Evolutionary conservation across 1,139 yeast species (phyloP).

Genomic region (Taphrina sp.): DNA sequence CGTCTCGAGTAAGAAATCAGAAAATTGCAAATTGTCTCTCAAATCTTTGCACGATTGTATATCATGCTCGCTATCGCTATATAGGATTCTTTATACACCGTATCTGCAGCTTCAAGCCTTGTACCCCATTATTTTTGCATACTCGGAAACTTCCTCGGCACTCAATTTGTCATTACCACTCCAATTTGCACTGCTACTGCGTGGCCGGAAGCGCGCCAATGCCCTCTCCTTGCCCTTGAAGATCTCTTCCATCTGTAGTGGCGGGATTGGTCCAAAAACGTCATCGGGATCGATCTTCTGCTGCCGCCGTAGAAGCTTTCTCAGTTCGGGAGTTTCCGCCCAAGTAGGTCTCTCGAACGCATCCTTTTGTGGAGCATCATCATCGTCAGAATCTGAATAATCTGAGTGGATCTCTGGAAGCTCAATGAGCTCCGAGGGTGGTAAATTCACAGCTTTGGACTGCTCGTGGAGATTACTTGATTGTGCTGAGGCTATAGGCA

Average conservation of each 20-base stretch:
- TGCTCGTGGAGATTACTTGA: not conserved
- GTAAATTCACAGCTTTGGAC: constrained; percentile 18
- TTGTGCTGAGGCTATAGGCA: constrained; percentile 22
- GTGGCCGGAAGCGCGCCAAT: constrained; percentile 52
- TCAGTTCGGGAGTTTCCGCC: constrained; percentile 69
- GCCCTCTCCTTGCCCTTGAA: constrained; percentile 50
- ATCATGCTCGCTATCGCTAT: no score
- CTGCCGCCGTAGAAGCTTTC: constrained; percentile 56
- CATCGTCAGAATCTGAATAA: constrained; percentile 34
- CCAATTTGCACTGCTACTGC: constrained; percentile 63
- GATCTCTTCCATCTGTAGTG: constrained; percentile 65
- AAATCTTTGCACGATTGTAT: no score
- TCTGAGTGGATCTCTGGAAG: constrained; percentile 53
- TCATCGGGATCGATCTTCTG: constrained; percentile 64
- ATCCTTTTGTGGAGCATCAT: constrained; percentile 56
- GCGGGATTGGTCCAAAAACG: constrained; percentile 76
- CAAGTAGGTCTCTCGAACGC: constrained; percentile 60
- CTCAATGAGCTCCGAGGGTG: constrained; percentile 36
- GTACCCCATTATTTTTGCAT: constrained; percentile 59
- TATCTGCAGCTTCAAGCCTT: constrained; percentile 15
- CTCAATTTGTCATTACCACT: constrained; percentile 50
- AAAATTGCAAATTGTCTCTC: no score
- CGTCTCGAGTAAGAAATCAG: no score
- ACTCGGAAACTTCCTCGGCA: constrained; percentile 52
- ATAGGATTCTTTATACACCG: no score